These are phyloP conservation scores for Ogataea paradorogensis DNA, from an alignment of 805 yeast genomes.

Conservation along the genomic window DNA sequence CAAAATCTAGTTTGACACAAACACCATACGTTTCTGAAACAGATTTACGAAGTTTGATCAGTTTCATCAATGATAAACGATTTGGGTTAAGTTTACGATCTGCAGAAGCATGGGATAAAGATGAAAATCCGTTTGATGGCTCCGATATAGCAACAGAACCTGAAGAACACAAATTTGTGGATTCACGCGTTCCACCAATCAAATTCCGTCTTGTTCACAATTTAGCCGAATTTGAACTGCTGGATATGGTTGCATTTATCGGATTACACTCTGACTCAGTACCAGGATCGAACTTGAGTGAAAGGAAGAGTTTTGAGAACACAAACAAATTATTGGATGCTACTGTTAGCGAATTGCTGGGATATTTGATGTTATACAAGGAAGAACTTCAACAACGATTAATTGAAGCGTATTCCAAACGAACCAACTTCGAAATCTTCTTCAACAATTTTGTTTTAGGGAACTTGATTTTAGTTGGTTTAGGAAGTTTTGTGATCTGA, in stretches of 20 bases:
- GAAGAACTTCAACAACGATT: constrained; percentile 31
- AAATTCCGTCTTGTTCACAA: constrained; percentile 46
- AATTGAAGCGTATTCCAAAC: constrained; percentile 30
- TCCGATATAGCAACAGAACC: constrained; percentile 29
- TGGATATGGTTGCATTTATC: constrained; percentile 28
- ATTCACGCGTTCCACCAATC: constrained; percentile 33
- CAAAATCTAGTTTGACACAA: constrained; percentile 50
- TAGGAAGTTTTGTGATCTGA: constrained; percentile 36
- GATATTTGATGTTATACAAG: constrained; percentile 30
- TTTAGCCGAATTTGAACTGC: constrained; percentile 40
- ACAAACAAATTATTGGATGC: constrained; percentile 32
- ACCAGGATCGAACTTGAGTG: constrained; percentile 16
- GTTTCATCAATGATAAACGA: constrained; percentile 53
- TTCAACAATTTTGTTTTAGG: constrained; percentile 40
- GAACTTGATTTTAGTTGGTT: constrained; percentile 36
- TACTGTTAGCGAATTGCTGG: constrained; percentile 29
- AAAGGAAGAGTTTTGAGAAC: constrained; percentile 22
- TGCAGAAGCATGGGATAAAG: constrained; percentile 12
- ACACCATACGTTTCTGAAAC: constrained; percentile 56
- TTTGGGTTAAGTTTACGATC: constrained; percentile 27
- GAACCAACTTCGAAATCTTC: constrained; percentile 34
- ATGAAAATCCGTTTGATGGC: constrained; percentile 29
- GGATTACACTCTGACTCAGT: constrained; percentile 8
- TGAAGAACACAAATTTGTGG: constrained; percentile 16
- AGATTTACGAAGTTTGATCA: constrained; percentile 58